Conservation (phyloP, 2,329 filamentous ascomycete species). For the Claviceps cyperi region DNA sequence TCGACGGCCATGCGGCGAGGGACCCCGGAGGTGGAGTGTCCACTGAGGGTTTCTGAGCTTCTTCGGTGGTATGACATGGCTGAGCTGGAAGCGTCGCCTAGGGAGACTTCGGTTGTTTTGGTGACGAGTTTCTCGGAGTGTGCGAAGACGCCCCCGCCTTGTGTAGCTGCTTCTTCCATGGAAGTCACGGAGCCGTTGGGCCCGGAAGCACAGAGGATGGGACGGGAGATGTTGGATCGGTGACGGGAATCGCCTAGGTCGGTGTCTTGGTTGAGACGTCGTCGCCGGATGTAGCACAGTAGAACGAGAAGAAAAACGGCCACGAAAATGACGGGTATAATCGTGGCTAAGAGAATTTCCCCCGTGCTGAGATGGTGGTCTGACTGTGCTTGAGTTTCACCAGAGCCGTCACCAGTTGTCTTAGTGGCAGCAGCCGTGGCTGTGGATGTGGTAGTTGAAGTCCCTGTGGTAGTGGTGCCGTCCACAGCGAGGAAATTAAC, state of each 20-base stretch:
- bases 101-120: constrained; percentile 9
- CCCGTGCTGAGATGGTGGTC: constrained; percentile 16
- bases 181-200: constrained; percentile 14
- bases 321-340: constrained; percentile 27
- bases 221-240: constrained; percentile 19
- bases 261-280: constrained; percentile 14
- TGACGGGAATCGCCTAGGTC: constrained; percentile 17
- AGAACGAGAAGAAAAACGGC: constrained; percentile 19
- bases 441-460: constrained; percentile 11
- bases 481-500: constrained; percentile 19
- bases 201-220: constrained; percentile 15
- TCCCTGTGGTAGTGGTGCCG: constrained; percentile 12
- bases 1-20: constrained; percentile 13
- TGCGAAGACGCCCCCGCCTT: constrained; percentile 2
- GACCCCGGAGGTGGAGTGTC: constrained; percentile 10
- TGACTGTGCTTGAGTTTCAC: constrained; percentile 6
- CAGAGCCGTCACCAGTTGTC: constrained; percentile 8
- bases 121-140: constrained; percentile 8
- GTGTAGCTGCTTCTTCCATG: constrained; percentile 13
- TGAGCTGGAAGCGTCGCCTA: constrained; percentile 13
- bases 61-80: constrained; percentile 10
- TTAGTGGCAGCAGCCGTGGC: constrained; percentile 12
- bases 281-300: constrained; percentile 20
- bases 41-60: constrained; percentile 15
- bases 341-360: constrained; percentile 27